Percentiles rank a stretch among this genome's conserved stretches.
Evolutionary conservation across 768 basidiomycete genomes (phyloP).

Genomic region (Pluteus cervinus): DNA sequence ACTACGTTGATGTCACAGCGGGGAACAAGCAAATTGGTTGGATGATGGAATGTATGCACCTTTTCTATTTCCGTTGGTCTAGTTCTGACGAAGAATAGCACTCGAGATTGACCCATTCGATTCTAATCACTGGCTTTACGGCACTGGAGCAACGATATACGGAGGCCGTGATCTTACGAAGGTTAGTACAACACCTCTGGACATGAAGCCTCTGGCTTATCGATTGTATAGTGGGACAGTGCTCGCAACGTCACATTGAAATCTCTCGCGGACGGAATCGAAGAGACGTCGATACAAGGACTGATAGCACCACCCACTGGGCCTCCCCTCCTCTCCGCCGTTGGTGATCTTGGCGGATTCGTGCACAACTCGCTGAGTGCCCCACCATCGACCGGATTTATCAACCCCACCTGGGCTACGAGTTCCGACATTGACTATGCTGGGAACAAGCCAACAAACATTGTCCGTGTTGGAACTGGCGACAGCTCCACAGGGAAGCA

Average conservation of each 20-base stretch:
- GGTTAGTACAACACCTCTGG: slow-evolving; percentile 12
- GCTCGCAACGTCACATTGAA: slow-evolving; percentile 52
- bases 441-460: slow-evolving; percentile 40
- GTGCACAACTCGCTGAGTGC: slow-evolving; percentile 36
- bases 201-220: slow-evolving; percentile 4
- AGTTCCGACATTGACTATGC: slow-evolving; percentile 48
- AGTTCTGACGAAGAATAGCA: slow-evolving; percentile 19
- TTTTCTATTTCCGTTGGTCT: not conserved
- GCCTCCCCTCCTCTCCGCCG: slow-evolving; percentile 47
- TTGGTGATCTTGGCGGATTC: slow-evolving; percentile 50
- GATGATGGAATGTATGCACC: slow-evolving; percentile 57
- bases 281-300: slow-evolving; percentile 53
- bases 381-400: slow-evolving; percentile 32
- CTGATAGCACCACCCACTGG: slow-evolving; percentile 61
- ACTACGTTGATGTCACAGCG: slow-evolving; percentile 35
- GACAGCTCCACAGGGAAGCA: slow-evolving; percentile 45
- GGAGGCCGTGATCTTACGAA: slow-evolving; percentile 50
- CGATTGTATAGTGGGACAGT: slow-evolving; percentile 45
- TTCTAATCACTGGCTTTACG: slow-evolving; percentile 65
- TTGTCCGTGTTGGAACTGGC: slow-evolving; percentile 49
- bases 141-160: slow-evolving; percentile 62
- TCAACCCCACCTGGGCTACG: slow-evolving; percentile 43
- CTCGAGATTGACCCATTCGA: slow-evolving; percentile 61
- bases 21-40: slow-evolving; percentile 53
- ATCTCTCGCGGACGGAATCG: slow-evolving; percentile 58